Conservation (phyloP, 2,329 filamentous ascomycete genomes). For the Colletotrichum tamarilloi region DNA sequence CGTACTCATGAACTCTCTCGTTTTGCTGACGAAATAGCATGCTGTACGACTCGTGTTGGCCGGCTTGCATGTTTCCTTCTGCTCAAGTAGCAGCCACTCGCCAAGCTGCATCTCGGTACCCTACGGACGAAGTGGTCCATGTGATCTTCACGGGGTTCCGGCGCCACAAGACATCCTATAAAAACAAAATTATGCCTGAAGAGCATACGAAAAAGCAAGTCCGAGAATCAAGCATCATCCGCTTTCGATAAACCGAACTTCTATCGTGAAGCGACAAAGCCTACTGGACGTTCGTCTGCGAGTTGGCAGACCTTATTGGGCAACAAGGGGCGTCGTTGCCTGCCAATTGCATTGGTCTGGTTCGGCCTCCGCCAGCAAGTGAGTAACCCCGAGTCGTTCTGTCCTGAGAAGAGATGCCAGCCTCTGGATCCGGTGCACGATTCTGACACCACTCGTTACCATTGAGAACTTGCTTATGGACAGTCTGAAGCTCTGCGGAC, state of each 20-base stretch:
- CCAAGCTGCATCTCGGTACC: not conserved
- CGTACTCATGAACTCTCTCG: not conserved
- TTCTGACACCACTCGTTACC: not conserved
- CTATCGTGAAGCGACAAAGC: not conserved
- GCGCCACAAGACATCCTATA: not conserved
- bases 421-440: not conserved
- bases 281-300: not conserved
- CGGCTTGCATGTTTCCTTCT: not conserved
- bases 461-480: not conserved
- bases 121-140: not conserved
- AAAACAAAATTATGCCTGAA: not conserved
- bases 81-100: not conserved
- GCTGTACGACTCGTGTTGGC: not conserved
- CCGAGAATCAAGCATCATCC: not conserved
- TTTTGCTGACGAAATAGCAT: not conserved
- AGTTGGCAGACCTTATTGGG: not conserved
- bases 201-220: conserved; percentile 3
- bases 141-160: not conserved
- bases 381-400: not conserved
- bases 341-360: not conserved
- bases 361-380: not conserved
- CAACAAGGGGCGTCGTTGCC: not conserved
- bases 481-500: not conserved
- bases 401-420: not conserved
- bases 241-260: conserved; percentile 4